These are phyloP conservation scores for Scenedesmus sp. DNA, from an alignment of 163 green algal species.

Conservation along the genomic window DNA sequence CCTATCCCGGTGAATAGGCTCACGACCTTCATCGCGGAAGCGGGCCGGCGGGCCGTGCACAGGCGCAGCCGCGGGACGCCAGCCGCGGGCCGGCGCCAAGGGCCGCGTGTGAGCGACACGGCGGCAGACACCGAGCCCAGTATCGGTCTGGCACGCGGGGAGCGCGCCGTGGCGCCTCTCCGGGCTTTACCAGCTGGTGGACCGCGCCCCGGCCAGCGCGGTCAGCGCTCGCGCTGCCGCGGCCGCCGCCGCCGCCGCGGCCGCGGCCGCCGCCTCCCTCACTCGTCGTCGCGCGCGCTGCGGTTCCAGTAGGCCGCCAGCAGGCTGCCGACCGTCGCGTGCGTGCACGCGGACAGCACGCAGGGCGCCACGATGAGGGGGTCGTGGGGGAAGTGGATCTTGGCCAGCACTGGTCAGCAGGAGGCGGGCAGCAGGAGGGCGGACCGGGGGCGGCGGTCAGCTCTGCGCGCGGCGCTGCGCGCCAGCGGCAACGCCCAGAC, in stretches of 20 bases:
- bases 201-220: too few relatives aligned
- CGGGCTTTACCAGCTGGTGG: too few relatives aligned
- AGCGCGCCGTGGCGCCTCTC: too few relatives aligned
- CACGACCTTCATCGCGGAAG: conserved; percentile 52
- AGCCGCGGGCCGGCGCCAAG: too few relatives aligned
- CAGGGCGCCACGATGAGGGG: conserved; percentile 68
- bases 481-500: too few relatives aligned
- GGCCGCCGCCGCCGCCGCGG: neutral
- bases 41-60: too few relatives aligned
- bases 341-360: conserved; percentile 74
- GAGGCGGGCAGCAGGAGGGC: conserved; percentile 57
- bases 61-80: too few relatives aligned
- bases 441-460: too few relatives aligned
- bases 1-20: conserved; percentile 83
- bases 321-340: conserved; percentile 42
- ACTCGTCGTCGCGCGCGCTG: conserved; percentile 12
- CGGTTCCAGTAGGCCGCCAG: conserved; percentile 40
- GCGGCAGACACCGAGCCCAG: too few relatives aligned
- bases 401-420: conserved; percentile 70
- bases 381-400: conserved; percentile 71
- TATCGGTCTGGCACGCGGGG: too few relatives aligned
- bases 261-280: neutral
- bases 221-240: neutral
- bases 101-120: too few relatives aligned
- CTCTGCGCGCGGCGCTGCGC: too few relatives aligned